phyloP scores from a whole-genome alignment of 768 basidiomycete species.

The Pleurotus citrinopileatus region DNA sequence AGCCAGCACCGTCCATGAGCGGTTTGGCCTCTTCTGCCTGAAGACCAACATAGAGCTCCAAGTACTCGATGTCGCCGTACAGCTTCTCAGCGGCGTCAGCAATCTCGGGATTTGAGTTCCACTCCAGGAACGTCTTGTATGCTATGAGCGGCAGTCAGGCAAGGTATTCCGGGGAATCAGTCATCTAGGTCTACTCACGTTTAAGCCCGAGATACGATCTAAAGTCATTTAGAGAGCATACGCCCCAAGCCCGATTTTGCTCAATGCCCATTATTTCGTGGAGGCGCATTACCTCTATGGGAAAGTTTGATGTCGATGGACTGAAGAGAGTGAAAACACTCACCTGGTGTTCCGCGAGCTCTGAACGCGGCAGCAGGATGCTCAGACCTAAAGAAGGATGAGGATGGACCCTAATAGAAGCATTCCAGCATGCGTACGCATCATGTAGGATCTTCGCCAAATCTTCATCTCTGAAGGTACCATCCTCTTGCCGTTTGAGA shows the following conservation, averaged over 20 bases:
- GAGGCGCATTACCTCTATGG: slow-evolving; percentile 59
- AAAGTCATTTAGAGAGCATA: slow-evolving; percentile 84
- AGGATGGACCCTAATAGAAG: too few relatives aligned
- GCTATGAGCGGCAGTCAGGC: slow-evolving; percentile 34
- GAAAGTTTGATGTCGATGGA: neutral
- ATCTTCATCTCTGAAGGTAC: slow-evolving; percentile 65
- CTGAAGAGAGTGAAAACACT: slow-evolving; percentile 2
- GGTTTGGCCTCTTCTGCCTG: slow-evolving; percentile 80
- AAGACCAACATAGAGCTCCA: slow-evolving; percentile 81
- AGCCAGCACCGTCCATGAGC: slow-evolving; percentile 73
- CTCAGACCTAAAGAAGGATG: too few relatives aligned
- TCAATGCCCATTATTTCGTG: slow-evolving; percentile 87
- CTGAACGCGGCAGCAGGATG: slow-evolving; percentile 72
- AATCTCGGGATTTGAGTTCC: slow-evolving; percentile 74
- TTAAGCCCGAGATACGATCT: slow-evolving; percentile 77
- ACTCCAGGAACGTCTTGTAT: slow-evolving; percentile 70
- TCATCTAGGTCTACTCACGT: slow-evolving; percentile 37
- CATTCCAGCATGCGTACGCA: too few relatives aligned
- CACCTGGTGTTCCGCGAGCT: slow-evolving; percentile 70
- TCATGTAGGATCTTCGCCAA: slow-evolving; percentile 65
- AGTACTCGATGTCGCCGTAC: slow-evolving; percentile 70
- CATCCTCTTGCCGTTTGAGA: slow-evolving; percentile 56
- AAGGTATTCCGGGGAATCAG: too few relatives aligned
- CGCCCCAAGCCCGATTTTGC: slow-evolving; percentile 73
- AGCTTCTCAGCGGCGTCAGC: slow-evolving; percentile 72